Evolutionary conservation across 1,284 basidiomycete species (phyloP), one percentile per base, ranked within the genome.

Genomic region (Butyriboletus appendiculatus): DNA sequence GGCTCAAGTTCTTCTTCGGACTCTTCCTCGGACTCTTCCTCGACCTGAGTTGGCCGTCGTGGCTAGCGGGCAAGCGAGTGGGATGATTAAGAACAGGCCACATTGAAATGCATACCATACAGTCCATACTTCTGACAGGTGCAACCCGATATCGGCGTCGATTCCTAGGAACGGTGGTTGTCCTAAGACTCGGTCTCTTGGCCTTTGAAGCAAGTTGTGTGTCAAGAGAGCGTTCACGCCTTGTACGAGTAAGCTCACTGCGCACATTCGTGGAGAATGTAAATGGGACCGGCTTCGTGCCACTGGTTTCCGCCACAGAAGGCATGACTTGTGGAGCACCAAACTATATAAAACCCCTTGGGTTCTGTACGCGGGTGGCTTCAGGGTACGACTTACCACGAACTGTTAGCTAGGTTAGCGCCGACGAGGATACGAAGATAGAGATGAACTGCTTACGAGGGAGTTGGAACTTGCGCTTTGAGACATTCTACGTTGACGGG

Each of bases 261-360:
- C 45, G 46, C 20, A 56, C 44, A 34, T 22, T 51, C 15, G 37
- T 44, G 10, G 53, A 51, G 40, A 58, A 60, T 7, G 47, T 45
- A n/a, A 58, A 58, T 2, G 58, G 37, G 26, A 22, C 24, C 7
- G 52, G 46, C 35, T 46, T 44, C 7, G 57, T 43, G 24, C 24
- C 24, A 24, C 24, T 24, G 7, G 39, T 28, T n/a, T 30, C 48
- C 11, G 7, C 32, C 26, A 2, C 5, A 7, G 56, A 54, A 53
- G 49, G 37, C 7, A 43, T 28, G 24, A 28, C 26, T 20, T 46
- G 43, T 28, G 43, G 56, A 43, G 15, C 9, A 33, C 57, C 57
- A 44, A 59, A 58, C 52, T 58, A 22, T 11, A 26, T 3, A 30
- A 20, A 8, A 22, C 3, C 9, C 7, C 1, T 30, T 11, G 18